phyloP scores from a whole-genome alignment of 495 filamentous ascomycete species.

The Penicillium coprophilum region DNA sequence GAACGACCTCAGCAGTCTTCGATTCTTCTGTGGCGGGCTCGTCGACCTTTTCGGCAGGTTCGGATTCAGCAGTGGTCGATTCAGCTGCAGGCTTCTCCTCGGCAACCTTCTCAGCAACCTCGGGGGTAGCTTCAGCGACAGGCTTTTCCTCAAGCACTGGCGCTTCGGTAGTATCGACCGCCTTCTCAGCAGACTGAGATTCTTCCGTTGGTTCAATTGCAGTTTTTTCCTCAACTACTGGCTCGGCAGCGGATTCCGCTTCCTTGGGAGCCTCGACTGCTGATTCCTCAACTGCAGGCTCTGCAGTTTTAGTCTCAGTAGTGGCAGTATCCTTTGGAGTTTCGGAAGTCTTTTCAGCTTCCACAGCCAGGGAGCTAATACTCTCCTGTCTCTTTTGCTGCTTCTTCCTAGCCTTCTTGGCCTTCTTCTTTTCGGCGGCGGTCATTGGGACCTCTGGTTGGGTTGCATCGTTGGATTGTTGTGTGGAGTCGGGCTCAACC shows the following conservation, averaged over 20 bases:
- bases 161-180: neutral
- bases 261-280: constrained; percentile 11
- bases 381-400: constrained; percentile 13
- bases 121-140: constrained; percentile 1
- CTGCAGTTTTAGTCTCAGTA: neutral
- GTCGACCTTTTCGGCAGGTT: constrained; percentile 7
- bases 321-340: neutral
- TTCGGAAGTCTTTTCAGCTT: constrained; percentile 10
- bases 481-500: neutral
- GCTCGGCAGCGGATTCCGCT: neutral
- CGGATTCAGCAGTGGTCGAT: constrained; percentile 13
- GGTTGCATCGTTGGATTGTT: constrained; percentile 2
- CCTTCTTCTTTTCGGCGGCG: constrained; percentile 11
- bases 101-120: neutral
- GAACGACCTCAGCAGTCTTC: constrained; percentile 5
- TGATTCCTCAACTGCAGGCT: constrained; percentile 7
- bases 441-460: constrained; percentile 9
- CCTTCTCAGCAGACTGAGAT: constrained; percentile 11
- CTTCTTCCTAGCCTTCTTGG: constrained; percentile 9
- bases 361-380: neutral
- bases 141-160: constrained; percentile 11
- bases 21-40: constrained; percentile 9
- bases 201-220: constrained; percentile 6
- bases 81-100: constrained; percentile 10
- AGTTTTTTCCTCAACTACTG: constrained; percentile 8